Conservation (phyloP, 116 monocot species). For the Thalassia testudinum region DNA sequence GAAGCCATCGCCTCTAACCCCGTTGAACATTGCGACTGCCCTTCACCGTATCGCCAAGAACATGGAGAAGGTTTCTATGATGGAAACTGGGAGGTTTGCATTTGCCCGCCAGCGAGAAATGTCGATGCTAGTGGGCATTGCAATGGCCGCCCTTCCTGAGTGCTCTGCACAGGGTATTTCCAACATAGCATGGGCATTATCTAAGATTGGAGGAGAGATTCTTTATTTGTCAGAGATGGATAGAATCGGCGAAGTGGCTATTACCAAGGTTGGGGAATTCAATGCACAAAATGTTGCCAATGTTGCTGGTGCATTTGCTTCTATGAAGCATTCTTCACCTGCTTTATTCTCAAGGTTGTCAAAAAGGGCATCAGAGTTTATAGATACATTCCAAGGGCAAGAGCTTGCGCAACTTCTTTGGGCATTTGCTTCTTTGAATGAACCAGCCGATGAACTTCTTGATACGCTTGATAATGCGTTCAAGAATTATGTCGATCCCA, state of each 20-base stretch:
- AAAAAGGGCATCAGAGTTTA: slow-evolving; percentile 48
- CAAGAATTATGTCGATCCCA: slow-evolving; percentile 10
- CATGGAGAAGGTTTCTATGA: slow-evolving; percentile 91
- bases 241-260: slow-evolving; percentile 77
- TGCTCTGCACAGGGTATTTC: slow-evolving; percentile 86
- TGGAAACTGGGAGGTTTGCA: slow-evolving; percentile 38
- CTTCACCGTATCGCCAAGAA: slow-evolving; percentile 91
- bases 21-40: slow-evolving; percentile 72
- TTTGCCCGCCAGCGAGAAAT: slow-evolving; percentile 84
- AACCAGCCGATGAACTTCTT: slow-evolving; percentile 41
- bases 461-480: slow-evolving; percentile 52
- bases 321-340: slow-evolving; percentile 78
- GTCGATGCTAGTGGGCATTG: slow-evolving; percentile 95
- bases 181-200: slow-evolving; percentile 92
- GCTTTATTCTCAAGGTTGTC: slow-evolving; percentile 50
- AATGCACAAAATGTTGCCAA: slow-evolving; percentile 97
- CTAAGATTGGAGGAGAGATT: slow-evolving; percentile 89
- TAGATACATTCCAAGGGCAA: slow-evolving; percentile 49
- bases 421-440: slow-evolving; percentile 87
- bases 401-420: slow-evolving; percentile 84
- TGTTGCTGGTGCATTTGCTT: slow-evolving; percentile 76
- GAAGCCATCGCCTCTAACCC: slow-evolving; percentile 78
- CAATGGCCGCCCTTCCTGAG: slow-evolving; percentile 74
- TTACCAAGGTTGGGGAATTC: slow-evolving; percentile 51
- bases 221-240: slow-evolving; percentile 94